Evolutionary conservation across 495 filamentous ascomycete genomes (phyloP).

Genomic region (Letharia columbiana): DNA sequence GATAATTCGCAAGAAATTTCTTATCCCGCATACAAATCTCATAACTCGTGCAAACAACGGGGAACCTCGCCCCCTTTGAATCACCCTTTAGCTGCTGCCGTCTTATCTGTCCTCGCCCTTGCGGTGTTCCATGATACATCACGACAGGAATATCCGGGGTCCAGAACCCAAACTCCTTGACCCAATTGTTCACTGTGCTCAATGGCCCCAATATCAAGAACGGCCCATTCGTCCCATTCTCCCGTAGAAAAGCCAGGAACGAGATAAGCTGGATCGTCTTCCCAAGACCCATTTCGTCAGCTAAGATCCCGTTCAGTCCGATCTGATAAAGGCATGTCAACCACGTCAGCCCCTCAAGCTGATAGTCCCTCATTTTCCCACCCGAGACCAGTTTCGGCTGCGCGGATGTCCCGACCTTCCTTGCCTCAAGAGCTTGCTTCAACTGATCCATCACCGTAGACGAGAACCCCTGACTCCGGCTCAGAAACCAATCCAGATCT

Average conservation of each 20-base stretch:
- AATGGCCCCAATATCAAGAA: conserved; percentile 85
- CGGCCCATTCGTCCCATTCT: conserved; percentile 77
- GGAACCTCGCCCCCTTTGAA: conserved; percentile 61
- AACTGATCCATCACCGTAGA: conserved; percentile 26
- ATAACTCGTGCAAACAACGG: conserved; percentile 86
- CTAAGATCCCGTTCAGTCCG: conserved; percentile 87
- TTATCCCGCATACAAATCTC: conserved; percentile 92
- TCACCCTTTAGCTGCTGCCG: conserved; percentile 44
- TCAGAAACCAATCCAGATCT: conserved; percentile 26
- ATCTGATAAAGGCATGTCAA: conserved; percentile 80
- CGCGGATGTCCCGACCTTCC: conserved; percentile 21
- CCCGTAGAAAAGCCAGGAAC: conserved; percentile 78
- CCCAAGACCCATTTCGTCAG: conserved; percentile 95
- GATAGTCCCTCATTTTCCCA: conserved; percentile 87
- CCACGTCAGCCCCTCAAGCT: conserved; percentile 92
- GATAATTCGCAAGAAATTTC: conserved; percentile 65
- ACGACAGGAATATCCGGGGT: conserved; percentile 77
- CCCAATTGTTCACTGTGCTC: conserved; percentile 91
- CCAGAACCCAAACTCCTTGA: conserved; percentile 89
- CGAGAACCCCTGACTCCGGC: conserved; percentile 26
- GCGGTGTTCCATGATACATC: conserved; percentile 78
- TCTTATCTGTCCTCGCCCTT: conserved; percentile 64
- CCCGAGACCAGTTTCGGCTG: conserved; percentile 80
- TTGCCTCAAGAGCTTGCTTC: conserved; percentile 22
- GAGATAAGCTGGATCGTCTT: conserved; percentile 95